Percentiles rank a stretch among this genome's conserved stretches.
Conservation (phyloP, 2,329 filamentous ascomycete species). For the Lithohypha guttulata region DNA sequence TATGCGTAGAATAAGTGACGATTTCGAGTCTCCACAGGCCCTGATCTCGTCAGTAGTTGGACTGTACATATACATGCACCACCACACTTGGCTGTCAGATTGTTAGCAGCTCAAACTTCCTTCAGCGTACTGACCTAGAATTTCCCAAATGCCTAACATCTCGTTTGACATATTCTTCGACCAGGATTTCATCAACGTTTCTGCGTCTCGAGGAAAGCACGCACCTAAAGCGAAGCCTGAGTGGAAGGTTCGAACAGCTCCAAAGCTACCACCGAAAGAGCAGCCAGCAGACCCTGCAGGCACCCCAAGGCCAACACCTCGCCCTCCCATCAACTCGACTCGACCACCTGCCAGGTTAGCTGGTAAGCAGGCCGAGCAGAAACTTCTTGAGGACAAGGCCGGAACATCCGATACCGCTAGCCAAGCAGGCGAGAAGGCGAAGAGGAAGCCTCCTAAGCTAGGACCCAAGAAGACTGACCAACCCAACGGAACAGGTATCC, state of each 20-base stretch:
- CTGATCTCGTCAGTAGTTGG: not conserved
- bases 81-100: slow-evolving; percentile 10
- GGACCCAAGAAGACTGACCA: slow-evolving; percentile 16
- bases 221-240: slow-evolving; percentile 23
- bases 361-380: slow-evolving; percentile 6
- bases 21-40: not conserved
- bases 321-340: slow-evolving; percentile 19
- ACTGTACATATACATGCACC: slow-evolving; percentile 3
- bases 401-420: slow-evolving; percentile 12
- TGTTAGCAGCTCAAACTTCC: slow-evolving; percentile 1
- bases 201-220: slow-evolving; percentile 20
- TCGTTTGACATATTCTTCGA: slow-evolving; percentile 24
- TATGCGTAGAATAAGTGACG: not conserved
- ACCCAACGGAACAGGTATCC: slow-evolving; percentile 3
- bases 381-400: slow-evolving; percentile 2
- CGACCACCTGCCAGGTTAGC: slow-evolving; percentile 12
- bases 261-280: slow-evolving; percentile 22
- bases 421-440: slow-evolving; percentile 12
- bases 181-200: slow-evolving; percentile 24
- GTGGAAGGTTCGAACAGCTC: slow-evolving; percentile 23
- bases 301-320: slow-evolving; percentile 13
- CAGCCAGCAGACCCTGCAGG: slow-evolving; percentile 12
- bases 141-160: slow-evolving; percentile 24
- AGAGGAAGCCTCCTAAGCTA: slow-evolving; percentile 21
- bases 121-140: not conserved